Evolutionary conservation across 176 grass and related monocot species (phyloP), one percentile per base, ranked within the genome.

Genomic region (Avena eriantha): DNA sequence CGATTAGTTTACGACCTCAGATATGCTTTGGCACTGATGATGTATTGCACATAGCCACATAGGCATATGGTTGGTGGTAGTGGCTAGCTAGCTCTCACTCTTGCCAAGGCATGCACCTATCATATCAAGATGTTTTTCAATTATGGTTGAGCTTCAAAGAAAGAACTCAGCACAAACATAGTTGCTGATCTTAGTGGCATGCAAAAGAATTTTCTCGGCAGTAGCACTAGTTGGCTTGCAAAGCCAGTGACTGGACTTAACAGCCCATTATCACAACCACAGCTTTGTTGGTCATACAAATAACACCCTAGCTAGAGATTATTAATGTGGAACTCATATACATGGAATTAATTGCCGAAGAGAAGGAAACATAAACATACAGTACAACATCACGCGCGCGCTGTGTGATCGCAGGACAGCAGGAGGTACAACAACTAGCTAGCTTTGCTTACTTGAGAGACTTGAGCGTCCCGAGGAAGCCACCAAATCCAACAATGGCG

Each of bases 31-130:
- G 4, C 69, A 10, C 4, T 72, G 36, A 23, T 73, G n/a, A 23
- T 73, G n/a, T 73, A 73, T 48, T 48, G n/a, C 9, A 41, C 43
- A 19, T 5, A 10, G 7, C 39, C 29, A 34, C 7, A 31, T 23
- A 17, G 41, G 21, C 70, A 47, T 41, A 48, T 23, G 43, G 70
- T 73, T 73, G 70, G 70, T 73, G n/a, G 70, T 47, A 73, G 41
- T 73, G 41, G 61, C 39, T 39, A 70, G 36, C 34, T 73, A 45
- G 0, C 41, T 47, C 69, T 24, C 41, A 73, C 11, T 47, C 19
- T 5, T 45, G 19, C 4, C 19, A 71, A 71, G 1, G 36, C 19
- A 45, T 45, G 19, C 12, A 48, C 3, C 39, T 41, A 41, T 41
- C 6, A 5, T 41, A 41, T 41, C 5, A 41, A 41, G 14, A 2